These are phyloP conservation scores for Fusarium sp. DNA, from an alignment of 2,329 filamentous ascomycete genomes.

Conservation along the genomic window DNA sequence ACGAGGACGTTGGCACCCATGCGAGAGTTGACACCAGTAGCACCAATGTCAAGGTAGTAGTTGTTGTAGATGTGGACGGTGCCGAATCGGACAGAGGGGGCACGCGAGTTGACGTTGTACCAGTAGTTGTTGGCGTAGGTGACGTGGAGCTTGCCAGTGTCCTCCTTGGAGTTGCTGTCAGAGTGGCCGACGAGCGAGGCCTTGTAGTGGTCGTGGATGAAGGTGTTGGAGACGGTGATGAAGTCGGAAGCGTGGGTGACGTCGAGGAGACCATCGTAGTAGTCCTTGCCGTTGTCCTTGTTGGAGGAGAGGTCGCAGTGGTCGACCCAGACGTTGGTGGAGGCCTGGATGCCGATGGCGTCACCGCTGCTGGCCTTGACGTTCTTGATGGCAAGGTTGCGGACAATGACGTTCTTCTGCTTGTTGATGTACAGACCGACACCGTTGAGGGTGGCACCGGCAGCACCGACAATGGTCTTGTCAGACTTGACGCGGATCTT, in stretches of 20 bases:
- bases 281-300: constrained; percentile 72
- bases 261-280: constrained; percentile 76
- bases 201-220: constrained; percentile 62
- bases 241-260: constrained; percentile 73
- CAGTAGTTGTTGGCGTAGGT: constrained; percentile 77
- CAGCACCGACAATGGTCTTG: constrained; percentile 59
- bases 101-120: constrained; percentile 72
- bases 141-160: constrained; percentile 71
- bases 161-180: constrained; percentile 67
- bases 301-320: constrained; percentile 75
- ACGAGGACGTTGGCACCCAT: constrained; percentile 69
- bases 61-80: constrained; percentile 72
- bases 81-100: constrained; percentile 74
- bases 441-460: constrained; percentile 55
- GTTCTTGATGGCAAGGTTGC: constrained; percentile 71
- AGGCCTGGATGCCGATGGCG: constrained; percentile 68
- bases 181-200: constrained; percentile 70
- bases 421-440: constrained; percentile 66
- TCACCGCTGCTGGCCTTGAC: constrained; percentile 68
- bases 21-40: constrained; percentile 66
- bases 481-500: constrained; percentile 58
- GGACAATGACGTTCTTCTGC: constrained; percentile 70
- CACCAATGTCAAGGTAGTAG: constrained; percentile 57
- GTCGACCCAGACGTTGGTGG: constrained; percentile 74
- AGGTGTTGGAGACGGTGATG: constrained; percentile 60